A percentile compares a stretch with the other conserved stretches of the same genome.
phyloP scores from a whole-genome alignment of 2,329 filamentous ascomycete genomes.

The Curvularia sp. region DNA sequence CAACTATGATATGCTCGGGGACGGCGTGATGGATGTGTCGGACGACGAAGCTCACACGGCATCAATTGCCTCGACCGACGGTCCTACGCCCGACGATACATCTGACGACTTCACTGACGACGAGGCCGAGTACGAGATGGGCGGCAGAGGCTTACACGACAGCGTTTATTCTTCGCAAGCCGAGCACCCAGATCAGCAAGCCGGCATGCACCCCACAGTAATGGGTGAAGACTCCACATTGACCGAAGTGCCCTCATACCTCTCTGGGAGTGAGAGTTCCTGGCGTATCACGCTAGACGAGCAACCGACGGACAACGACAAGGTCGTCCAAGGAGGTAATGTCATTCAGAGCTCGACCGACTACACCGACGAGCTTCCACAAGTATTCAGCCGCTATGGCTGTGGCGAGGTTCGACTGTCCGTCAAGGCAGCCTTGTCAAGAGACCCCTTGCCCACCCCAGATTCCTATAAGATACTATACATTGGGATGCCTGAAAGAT shows the following conservation, averaged over 20 bases:
- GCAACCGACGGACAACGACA: slow-evolving; percentile 18
- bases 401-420: slow-evolving; percentile 38
- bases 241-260: slow-evolving; percentile 37
- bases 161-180: slow-evolving; percentile 32
- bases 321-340: slow-evolving; percentile 27
- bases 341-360: slow-evolving; percentile 36
- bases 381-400: slow-evolving; percentile 37
- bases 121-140: slow-evolving; percentile 40
- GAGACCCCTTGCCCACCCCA: slow-evolving; percentile 32
- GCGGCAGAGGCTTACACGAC: slow-evolving; percentile 26
- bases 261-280: slow-evolving; percentile 30
- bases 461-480: slow-evolving; percentile 45
- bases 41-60: slow-evolving; percentile 50
- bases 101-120: slow-evolving; percentile 41
- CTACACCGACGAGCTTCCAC: slow-evolving; percentile 29
- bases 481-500: slow-evolving; percentile 40
- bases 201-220: slow-evolving; percentile 25
- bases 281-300: slow-evolving; percentile 39
- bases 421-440: slow-evolving; percentile 38
- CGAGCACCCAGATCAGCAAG: slow-evolving; percentile 22
- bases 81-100: slow-evolving; percentile 43
- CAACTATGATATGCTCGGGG: slow-evolving; percentile 45
- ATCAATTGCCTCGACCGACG: slow-evolving; percentile 47
- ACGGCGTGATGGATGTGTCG: slow-evolving; percentile 40
- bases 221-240: slow-evolving; percentile 39